Percentiles rank a stretch among this genome's conserved stretches.
phyloP scores from a whole-genome alignment of 2,329 filamentous ascomycete genomes.

The Fusarium sacchari region DNA sequence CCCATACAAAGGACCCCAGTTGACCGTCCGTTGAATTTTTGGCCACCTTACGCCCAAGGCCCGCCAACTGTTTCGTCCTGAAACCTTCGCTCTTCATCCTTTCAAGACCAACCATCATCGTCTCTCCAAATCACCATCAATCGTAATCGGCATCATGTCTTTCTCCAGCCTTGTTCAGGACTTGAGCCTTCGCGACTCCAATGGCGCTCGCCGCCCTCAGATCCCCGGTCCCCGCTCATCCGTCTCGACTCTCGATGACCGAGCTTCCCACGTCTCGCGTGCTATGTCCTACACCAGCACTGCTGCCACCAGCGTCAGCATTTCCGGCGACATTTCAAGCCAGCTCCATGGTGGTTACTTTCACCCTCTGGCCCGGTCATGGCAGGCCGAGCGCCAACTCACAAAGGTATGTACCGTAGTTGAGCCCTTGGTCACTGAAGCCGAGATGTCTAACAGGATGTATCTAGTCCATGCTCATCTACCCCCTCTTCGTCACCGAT shows the following conservation, averaged over 20 bases:
- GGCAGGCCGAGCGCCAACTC: constrained; percentile 86
- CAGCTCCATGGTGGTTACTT: constrained; percentile 86
- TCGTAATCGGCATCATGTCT: constrained; percentile 60
- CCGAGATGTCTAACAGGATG: constrained; percentile 22
- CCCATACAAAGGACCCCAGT: constrained; percentile 27
- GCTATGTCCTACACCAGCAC: constrained; percentile 75
- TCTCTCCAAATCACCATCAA: constrained; percentile 11
- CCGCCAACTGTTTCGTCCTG: background rate
- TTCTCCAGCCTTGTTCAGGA: constrained; percentile 76
- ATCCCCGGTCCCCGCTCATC: constrained; percentile 55
- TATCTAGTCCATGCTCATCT: constrained; percentile 93
- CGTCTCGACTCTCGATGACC: constrained; percentile 68
- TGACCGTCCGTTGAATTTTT: constrained; percentile 26
- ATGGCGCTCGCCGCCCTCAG: constrained; percentile 57
- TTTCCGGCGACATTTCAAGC: constrained; percentile 79
- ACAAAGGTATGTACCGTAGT: constrained; percentile 71
- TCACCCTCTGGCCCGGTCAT: constrained; percentile 80
- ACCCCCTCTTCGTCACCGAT: constrained; percentile 96
- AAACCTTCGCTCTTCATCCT: constrained; percentile 8
- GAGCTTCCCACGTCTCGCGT: constrained; percentile 68
- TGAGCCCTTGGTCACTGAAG: background rate
- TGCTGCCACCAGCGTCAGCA: constrained; percentile 74
- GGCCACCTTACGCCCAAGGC: constrained; percentile 29
- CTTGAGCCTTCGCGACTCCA: constrained; percentile 66
- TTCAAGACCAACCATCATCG: constrained; percentile 3